Evolutionary conservation across 2,329 filamentous ascomycete species (phyloP), one percentile per base, ranked within the genome.

Genomic region (Hymenoscyphus salicellus): DNA sequence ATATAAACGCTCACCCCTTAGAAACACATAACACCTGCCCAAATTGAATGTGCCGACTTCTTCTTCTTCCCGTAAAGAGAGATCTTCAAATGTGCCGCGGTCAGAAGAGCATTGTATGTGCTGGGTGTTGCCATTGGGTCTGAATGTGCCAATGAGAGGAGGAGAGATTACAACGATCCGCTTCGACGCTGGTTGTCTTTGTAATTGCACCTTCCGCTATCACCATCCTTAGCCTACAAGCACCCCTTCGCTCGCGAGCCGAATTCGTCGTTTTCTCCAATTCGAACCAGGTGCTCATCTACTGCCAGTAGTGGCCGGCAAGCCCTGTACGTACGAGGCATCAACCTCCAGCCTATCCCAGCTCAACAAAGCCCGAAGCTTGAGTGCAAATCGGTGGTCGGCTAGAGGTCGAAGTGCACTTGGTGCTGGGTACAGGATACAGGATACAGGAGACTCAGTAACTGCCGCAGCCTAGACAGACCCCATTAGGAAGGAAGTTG

Each of bases 401-500:
- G 17, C 55, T 33, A 32, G 55, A 33, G n/a, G 7, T 33, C 16
- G 55, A n/a, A 32, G 26, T 56, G 46, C n/a, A 56, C 55, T n/a
- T n/a, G 28, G 30, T 32, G 30, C 55, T 56, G 55, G 26, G 30
- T 32, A 56, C 55, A 33, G 8, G 46, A 11, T 16, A 52, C n/a
- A 52, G 46, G 20, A 26, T 26, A 20, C 46, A 20, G 26, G 46
- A 23, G 46, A 11, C 55, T 33, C 55, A 28, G 30, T 52, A 65
- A 38, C 59, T 68, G 64, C 66, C 66, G 64, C 38, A 36, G 30
- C 26, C 56, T 52, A 28, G n/a, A 10, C 55, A 56, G 28, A 30
- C 60, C 14, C 36, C 38, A 16, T 41, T 5, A 1, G 33, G 17
- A 32, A 66, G 66, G 66, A 66, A 66, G 66, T 62, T 68, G 62